These are phyloP conservation scores for Cordyceps pruinosa DNA, from an alignment of 2,329 filamentous ascomycete species.

Conservation along the genomic window DNA sequence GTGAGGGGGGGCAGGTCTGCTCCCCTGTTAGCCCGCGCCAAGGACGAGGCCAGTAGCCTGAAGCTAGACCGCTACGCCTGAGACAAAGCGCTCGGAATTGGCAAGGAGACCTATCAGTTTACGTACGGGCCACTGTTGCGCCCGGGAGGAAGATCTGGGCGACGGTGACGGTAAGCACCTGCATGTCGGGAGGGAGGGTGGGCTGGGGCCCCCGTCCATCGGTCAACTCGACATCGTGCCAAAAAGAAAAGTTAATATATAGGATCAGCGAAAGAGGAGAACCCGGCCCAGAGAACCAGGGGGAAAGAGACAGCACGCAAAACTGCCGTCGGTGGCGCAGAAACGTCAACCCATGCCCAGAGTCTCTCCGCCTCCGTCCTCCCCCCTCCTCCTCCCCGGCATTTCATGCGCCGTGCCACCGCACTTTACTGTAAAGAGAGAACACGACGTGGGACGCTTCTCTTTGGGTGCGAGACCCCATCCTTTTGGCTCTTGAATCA, in stretches of 20 bases:
- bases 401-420: neutral
- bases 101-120: neutral
- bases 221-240: neutral
- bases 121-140: no score
- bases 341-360: no score
- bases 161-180: no score
- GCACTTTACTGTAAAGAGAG: no score
- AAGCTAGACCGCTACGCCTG: neutral
- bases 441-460: no score
- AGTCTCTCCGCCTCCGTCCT: neutral
- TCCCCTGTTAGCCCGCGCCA: neutral
- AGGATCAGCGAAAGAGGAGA: neutral
- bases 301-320: neutral
- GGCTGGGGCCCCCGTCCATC: no score
- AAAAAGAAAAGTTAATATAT: neutral
- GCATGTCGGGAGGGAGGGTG: no score
- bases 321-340: conserved; percentile 1
- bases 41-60: neutral
- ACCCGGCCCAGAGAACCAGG: neutral
- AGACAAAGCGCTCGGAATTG: neutral
- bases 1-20: neutral
- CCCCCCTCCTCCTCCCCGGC: neutral
- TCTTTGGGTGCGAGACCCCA: neutral
- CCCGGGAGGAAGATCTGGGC: no score
- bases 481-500: neutral